phyloP scores from a whole-genome alignment of 192 early-diverging fungal species.

The Backusella tarrabulga region DNA sequence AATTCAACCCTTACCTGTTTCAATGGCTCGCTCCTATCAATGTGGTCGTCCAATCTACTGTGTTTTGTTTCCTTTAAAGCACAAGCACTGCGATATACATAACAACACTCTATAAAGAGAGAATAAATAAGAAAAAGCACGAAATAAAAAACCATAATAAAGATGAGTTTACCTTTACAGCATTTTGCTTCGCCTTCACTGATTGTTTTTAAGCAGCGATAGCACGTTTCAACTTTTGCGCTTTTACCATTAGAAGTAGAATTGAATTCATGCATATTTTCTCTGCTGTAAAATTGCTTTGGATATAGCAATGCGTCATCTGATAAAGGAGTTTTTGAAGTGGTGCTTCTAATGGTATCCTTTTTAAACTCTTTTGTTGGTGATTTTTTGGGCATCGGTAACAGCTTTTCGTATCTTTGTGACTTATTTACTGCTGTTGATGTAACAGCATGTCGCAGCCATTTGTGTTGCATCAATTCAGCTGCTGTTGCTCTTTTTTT shows the following conservation, averaged over 20 bases:
- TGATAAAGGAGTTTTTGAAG: not conserved
- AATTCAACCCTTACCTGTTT: not conserved
- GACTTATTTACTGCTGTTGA: not conserved
- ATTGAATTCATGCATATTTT: not conserved
- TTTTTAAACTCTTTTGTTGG: not conserved
- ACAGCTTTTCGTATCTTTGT: not conserved
- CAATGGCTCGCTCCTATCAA: not conserved
- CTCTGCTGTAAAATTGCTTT: not conserved
- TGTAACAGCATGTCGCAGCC: slow-evolving; percentile 36
- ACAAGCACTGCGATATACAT: not conserved
- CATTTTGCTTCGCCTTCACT: not conserved
- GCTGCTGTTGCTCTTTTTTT: slow-evolving; percentile 66
- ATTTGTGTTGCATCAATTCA: slow-evolving; percentile 71
- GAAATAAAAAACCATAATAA: not conserved
- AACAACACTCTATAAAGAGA: not conserved
- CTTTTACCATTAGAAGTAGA: not conserved
- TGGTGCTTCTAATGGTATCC: not conserved
- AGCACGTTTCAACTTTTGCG: not conserved
- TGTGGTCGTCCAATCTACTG: not conserved
- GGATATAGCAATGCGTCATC: not conserved
- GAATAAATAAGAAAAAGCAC: not conserved
- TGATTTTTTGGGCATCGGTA: not conserved
- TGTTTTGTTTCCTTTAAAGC: not conserved
- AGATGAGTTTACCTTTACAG: not conserved
- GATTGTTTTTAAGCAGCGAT: not conserved